These are phyloP conservation scores for Lipomyces sp. DNA, from an alignment of 805 yeast species.

Conservation along the genomic window DNA sequence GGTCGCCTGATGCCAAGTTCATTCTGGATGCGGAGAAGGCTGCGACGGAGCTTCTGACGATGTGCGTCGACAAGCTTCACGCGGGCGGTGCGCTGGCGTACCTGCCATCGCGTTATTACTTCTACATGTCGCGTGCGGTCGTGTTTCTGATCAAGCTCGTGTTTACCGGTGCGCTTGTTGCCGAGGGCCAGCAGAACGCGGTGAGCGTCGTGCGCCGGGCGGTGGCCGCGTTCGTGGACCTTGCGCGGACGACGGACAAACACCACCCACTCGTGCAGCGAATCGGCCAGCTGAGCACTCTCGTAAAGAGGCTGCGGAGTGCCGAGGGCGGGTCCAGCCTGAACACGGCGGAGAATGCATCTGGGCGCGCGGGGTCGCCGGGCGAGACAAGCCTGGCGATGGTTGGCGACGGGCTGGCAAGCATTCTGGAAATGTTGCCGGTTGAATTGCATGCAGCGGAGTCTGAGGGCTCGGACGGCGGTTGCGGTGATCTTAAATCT, in stretches of 20 bases:
- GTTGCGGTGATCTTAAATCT: slow-evolving; percentile 17
- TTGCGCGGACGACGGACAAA: slow-evolving; percentile 9
- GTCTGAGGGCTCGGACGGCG: slow-evolving; percentile 11
- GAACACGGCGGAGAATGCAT: background rate
- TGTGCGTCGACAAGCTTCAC: slow-evolving; percentile 26
- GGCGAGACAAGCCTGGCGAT: background rate
- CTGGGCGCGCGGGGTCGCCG: background rate
- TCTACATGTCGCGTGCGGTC: slow-evolving; percentile 30
- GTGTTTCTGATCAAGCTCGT: slow-evolving; percentile 31
- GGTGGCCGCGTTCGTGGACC: slow-evolving; percentile 14
- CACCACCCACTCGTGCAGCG: slow-evolving; percentile 24
- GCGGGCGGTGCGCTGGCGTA: slow-evolving; percentile 30
- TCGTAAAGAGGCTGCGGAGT: slow-evolving; percentile 18
- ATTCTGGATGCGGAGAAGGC: slow-evolving; percentile 28
- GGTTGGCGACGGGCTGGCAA: background rate
- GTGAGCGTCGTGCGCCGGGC: slow-evolving; percentile 12
- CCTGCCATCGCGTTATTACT: slow-evolving; percentile 29
- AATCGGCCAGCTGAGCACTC: slow-evolving; percentile 15
- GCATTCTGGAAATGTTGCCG: background rate
- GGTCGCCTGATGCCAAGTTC: slow-evolving; percentile 30
- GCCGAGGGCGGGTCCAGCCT: slow-evolving; percentile 14
- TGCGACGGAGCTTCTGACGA: slow-evolving; percentile 23
- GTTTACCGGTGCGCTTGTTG: slow-evolving; percentile 30
- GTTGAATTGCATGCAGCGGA: background rate
- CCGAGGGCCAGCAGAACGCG: slow-evolving; percentile 18